Evolutionary conservation across 495 filamentous ascomycete species (phyloP).

Genomic region (Podospora comata): DNA sequence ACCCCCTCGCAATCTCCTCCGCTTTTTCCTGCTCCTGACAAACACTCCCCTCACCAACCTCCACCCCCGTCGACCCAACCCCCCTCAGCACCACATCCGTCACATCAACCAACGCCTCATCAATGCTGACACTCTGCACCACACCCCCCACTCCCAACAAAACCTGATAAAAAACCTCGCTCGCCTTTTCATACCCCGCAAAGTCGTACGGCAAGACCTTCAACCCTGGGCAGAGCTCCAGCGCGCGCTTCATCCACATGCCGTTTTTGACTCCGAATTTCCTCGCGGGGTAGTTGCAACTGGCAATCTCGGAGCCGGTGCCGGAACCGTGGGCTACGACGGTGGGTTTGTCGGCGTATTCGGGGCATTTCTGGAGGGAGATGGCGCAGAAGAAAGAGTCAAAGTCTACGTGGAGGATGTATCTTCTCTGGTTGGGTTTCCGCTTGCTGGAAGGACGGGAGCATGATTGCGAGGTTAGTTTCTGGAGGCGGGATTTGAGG

Average conservation of each 20-base stretch:
- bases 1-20: conserved; percentile 62
- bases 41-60: conserved; percentile 66
- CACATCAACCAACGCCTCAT: conserved; percentile 85
- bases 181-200: conserved; percentile 88
- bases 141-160: conserved; percentile 75
- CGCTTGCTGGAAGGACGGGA: conserved; percentile 45
- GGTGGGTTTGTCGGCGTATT: conserved; percentile 75
- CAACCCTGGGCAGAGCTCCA: conserved; percentile 77
- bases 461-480: conserved; percentile 45
- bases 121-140: conserved; percentile 94
- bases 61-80: conserved; percentile 65
- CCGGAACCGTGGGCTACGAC: conserved; percentile 86
- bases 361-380: conserved; percentile 71
- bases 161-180: conserved; percentile 77
- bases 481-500: conserved; percentile 81
- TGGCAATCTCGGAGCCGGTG: conserved; percentile 88
- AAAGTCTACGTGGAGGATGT: conserved; percentile 94
- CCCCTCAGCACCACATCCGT: conserved; percentile 62
- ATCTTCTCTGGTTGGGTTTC: conserved; percentile 54
- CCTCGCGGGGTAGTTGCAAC: conserved; percentile 91
- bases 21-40: conserved; percentile 80
- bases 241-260: conserved; percentile 96
- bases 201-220: conserved; percentile 92
- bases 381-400: conserved; percentile 97
- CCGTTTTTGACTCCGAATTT: conserved; percentile 87